phyloP scores from a whole-genome alignment of 2,329 filamentous ascomycete genomes.

The Ophiostoma angusticollis region DNA sequence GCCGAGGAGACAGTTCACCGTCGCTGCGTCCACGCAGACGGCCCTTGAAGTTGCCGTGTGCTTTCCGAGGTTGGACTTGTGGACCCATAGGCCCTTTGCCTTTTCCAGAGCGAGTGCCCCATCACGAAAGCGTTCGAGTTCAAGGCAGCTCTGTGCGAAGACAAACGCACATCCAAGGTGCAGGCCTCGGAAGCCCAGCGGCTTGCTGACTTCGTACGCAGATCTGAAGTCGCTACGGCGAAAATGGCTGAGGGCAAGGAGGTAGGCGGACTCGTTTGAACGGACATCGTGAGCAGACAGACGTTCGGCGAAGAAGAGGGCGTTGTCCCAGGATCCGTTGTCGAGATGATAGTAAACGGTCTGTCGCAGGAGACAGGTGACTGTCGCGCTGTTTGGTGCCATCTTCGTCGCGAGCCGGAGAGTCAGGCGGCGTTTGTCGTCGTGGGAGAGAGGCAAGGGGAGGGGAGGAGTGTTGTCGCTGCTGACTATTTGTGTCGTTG shows the following conservation, averaged over 20 bases:
- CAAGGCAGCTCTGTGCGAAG: constrained; percentile 79
- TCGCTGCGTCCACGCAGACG: constrained; percentile 68
- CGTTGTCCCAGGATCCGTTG: constrained; percentile 78
- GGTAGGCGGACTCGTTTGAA: constrained; percentile 66
- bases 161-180: constrained; percentile 84
- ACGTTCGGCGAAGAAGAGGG: constrained; percentile 84
- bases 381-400: constrained; percentile 38
- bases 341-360: constrained; percentile 63
- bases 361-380: constrained; percentile 43
- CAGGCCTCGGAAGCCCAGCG: constrained; percentile 53
- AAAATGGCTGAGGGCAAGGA: constrained; percentile 74
- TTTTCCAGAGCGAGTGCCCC: constrained; percentile 78
- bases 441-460: background rate
- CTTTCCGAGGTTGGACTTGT: constrained; percentile 66
- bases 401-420: constrained; percentile 25
- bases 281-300: constrained; percentile 73
- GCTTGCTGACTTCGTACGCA: constrained; percentile 71
- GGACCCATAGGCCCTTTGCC: constrained; percentile 60
- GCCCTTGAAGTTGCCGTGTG: constrained; percentile 66
- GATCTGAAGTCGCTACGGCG: constrained; percentile 72
- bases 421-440: background rate
- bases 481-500: constrained; percentile 6
- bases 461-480: constrained; percentile 1
- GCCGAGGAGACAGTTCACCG: constrained; percentile 70
- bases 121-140: constrained; percentile 64